Evolutionary conservation across 2,329 filamentous ascomycete genomes (phyloP).

Genomic region (Ophiostoma piceae): DNA sequence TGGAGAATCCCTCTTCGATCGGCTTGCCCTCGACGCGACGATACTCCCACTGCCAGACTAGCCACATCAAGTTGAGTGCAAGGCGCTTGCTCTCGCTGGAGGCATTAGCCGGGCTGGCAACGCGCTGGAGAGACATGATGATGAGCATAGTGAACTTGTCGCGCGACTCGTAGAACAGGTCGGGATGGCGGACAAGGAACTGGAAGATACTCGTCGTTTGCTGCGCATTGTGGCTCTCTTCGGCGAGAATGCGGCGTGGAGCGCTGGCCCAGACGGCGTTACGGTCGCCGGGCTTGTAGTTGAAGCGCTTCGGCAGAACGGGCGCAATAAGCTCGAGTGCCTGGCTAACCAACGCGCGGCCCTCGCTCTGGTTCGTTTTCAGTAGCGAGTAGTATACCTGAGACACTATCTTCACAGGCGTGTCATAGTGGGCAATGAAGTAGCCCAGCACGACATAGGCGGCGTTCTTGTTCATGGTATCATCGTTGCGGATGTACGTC

Average conservation of each 20-base stretch:
- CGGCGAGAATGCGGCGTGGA: slow-evolving; percentile 82
- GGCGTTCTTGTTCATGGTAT: slow-evolving; percentile 98
- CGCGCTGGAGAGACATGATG: slow-evolving; percentile 81
- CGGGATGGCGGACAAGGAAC: slow-evolving; percentile 86
- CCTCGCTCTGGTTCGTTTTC: slow-evolving; percentile 92
- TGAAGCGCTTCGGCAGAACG: slow-evolving; percentile 79
- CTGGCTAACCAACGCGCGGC: slow-evolving; percentile 84
- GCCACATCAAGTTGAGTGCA: slow-evolving; percentile 79
- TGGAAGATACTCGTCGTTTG: slow-evolving; percentile 97
- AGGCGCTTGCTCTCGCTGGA: slow-evolving; percentile 90
- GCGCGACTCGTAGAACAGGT: slow-evolving; percentile 89
- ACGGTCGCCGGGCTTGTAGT: slow-evolving; percentile 64
- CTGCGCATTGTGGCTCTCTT: slow-evolving; percentile 90
- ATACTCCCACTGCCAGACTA: slow-evolving; percentile 92
- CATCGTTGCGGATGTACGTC: slow-evolving; percentile 97
- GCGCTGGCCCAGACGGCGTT: slow-evolving; percentile 81
- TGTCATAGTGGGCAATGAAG: slow-evolving; percentile 96
- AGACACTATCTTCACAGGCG: slow-evolving; percentile 88
- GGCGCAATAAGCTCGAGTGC: slow-evolving; percentile 93
- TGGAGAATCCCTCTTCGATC: slow-evolving; percentile 21
- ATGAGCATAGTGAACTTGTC: slow-evolving; percentile 88
- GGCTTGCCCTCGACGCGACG: slow-evolving; percentile 63
- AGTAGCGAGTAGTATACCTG: slow-evolving; percentile 91
- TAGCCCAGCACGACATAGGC: slow-evolving; percentile 96
- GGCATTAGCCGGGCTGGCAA: slow-evolving; percentile 74